Evolutionary conservation across 179 eudicot genomes (phyloP), one percentile per base, ranked within the genome.

Genomic region (Spergularia azorica): DNA sequence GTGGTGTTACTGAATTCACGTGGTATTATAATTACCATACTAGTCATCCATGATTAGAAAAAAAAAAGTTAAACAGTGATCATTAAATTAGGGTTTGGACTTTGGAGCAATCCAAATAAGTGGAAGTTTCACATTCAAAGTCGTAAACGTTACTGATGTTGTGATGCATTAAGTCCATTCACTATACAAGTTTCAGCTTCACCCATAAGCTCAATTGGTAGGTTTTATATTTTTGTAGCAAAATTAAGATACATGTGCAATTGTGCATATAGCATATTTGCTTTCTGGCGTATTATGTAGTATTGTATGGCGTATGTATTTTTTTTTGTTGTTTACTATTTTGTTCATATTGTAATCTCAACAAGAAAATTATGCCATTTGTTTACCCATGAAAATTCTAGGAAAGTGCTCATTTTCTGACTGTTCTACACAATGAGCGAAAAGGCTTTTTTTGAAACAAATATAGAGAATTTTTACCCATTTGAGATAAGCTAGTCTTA

Each of bases 361-460:
- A 26, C 32, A 26, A 26, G 0, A 26, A 26, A 26, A 26, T 15
- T 6, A 18, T 60, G 67, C 20, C 60, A 13, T 20, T 2, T 46
- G 21, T 52, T 70, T 20, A 52, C 41, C 58, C 50, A 2, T 52
- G 74, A 68, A 76, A 58, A 57, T 76, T 76, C 67, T 59, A 59
- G 79, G 79, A 76, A 68, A 36, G n/a, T 76, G 67, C 79, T 20
- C 11, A 48, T 26, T 5, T 50, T 4, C 17, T 76, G 56, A 54
- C 57, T 43, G 11, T 70, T 70, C 26, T 70, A 16, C 41, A 38
- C 5, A 26, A 63, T 36, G 15, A 63, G 67, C 18, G 3, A 60
- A 17, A 60, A 18, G 7, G 6, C 6, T n/a, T 4, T 43, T 43
- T 43, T 43, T 6, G 48, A 43, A 43, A 43, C 6, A 43, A 43